Evolutionary conservation across 2,329 filamentous ascomycete species (phyloP), one percentile per base, ranked within the genome.

Genomic region (Penicillium sp.): DNA sequence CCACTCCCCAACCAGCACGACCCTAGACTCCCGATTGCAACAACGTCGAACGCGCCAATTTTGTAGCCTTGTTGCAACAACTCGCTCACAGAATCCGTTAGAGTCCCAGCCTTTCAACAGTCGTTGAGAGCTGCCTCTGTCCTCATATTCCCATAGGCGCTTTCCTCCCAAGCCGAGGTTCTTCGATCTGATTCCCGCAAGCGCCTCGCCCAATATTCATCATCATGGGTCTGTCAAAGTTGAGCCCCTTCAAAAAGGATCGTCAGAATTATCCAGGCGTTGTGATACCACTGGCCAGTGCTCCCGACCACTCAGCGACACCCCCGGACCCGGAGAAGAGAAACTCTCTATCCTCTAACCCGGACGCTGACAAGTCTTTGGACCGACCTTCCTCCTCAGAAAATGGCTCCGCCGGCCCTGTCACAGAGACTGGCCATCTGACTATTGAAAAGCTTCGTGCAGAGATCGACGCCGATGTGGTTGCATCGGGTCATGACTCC

Each of bases 361-460:
- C 19, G 27, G 47, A 64, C 38, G 62, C 67, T 30, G 51, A 61
- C 43, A 61, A 59, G 30, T 55, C 61, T 35, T 43, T 62, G 41
- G 54, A 64, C 33, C 43, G 58, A 37, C 47, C 57, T 28, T 51
- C 64, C 14, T 60, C 58, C 23, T 58, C 62, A 27, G 68, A 70
- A 30, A 71, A 63, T 41, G 69, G 68, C 36, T 62, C 62, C 14
- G 48, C 48, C 7, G 50, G 55, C 14, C 58, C 58, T 31, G 21
- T 56, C 15, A 46, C 48, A 52, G 64, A 48, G 62, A 71, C 62
- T 56, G 68, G 31, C 63, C 71, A 43, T 72, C 44, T 85, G 56
- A 87, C 82, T 27, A 71, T 91, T 39, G 84, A 87, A 50, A 77
- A 77, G 4, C 67, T 91, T 45, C 76, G 83, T 50, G 78, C 77